Evolutionary conservation across 495 filamentous ascomycete genomes (phyloP), one percentile per base, ranked within the genome.

Genomic region (Letharia columbiana): DNA sequence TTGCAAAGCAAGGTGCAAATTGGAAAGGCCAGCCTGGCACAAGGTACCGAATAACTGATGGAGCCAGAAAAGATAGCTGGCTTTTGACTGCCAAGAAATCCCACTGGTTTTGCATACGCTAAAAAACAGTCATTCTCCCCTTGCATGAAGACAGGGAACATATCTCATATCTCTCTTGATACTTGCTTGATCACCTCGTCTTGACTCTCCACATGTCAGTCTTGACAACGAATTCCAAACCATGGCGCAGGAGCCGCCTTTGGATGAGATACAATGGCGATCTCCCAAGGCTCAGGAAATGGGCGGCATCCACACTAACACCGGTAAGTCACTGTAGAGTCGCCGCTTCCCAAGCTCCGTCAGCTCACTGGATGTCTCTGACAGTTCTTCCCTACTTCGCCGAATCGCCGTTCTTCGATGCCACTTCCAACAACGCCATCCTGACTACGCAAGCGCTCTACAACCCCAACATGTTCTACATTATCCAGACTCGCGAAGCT

Each of bases 361-460:
- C 41, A 15, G 44, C 60, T 56, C 56, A 35, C 31, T 64, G 45
- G 61, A 28, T 4, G 9, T 23, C 2, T 31, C 17, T 54, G 17
- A 10, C 57, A 80, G 87, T 97, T 40, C 88, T 95, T 60, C 91
- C 87, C 76, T 98, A 98, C 76, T 97, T 98, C 74, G 83, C 86
- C 60, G 77, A 88, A 68, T 96, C 91, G 4, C 91, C 91, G 0
- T 98, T 96, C 80, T 98, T 90, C 75, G 94, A 98, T 72, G 79
- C 78, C 35, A 91, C 87, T 12, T 92, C 91, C 44, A 97, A 96
- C 77, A 98, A 98, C 75, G 86, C 85, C 66, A 83, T 87, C 8
- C 74, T 96, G 52, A 83, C 84, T 66, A 84, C 82, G 63, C 92
- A 98, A 75, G 88, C 90, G 35, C 82, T 82, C 66, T 87, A 82